Base-by-base conservation (phyloP, 345 rosid genomes). In the thale cress (Arabidopsis thaliana) region DNA sequence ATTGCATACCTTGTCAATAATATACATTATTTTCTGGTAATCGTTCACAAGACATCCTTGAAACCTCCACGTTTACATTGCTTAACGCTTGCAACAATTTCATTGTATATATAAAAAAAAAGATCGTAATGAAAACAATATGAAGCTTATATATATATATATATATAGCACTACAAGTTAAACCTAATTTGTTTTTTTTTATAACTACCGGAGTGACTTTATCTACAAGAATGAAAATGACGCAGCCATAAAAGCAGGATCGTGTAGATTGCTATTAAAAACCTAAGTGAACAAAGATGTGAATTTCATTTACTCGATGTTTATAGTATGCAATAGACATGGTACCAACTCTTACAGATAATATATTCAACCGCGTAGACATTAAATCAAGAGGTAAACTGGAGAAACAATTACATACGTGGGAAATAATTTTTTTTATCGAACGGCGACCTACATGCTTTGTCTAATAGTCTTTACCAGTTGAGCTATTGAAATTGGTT, bases 291-390 rank as follows among this genome's bases (percentile, higher is more conserved):
- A 16, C 20, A 16, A 16, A 16, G 20, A 16, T 16, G 20, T 16
- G 20, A 16, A 16, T 16, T 16, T 16, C 20, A 16, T 16, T 16
- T 16, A 16, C 20, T 16, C 20, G 20, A 16, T 16, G 20, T 16
- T 16, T 16, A 16, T 74, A 48, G 78, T 48, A 58, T 48, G 44
- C 45, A 58, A 58, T 46, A 57, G 78, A 65, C 67, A 57, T 28
- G 24, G 37, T 48, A 66, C 78, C 78, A 55, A 74, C 52, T 66
- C 45, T 13, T 22, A 28, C 20, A 8, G 20, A 38, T 0, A 51
- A 4, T 0, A 5, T 6, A 37, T 16, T 16, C 2, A 40, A 69
- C 12, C 10, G 2, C 8, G n/a, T 36, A 24, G 24, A 9, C 38
- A 28, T 2, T 49, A 48, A 33, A 22, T 42, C 42, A 28, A 68